Evolutionary conservation across 805 yeast genomes (phyloP), one percentile per base, ranked within the genome.

Genomic region (Starmerella apis): DNA sequence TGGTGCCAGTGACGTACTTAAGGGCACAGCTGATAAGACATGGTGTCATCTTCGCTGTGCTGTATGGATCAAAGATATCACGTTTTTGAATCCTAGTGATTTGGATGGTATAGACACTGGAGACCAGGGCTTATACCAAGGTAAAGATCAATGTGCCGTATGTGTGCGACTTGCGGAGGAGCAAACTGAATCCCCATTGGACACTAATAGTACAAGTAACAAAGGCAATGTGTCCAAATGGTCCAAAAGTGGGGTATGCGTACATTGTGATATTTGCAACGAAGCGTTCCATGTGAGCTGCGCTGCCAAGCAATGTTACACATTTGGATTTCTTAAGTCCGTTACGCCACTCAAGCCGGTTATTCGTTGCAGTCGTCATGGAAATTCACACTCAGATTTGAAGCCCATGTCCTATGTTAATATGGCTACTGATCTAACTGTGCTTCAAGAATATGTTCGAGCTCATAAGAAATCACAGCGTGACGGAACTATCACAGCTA

Each of bases 231-330:
- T 11, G 30, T 8, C 30, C 8, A 9, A 8, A 9, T 27, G 8
- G 35, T 31, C 35, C 7, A 31, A 13, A 8, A 31, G 22, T 16
- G 37, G 55, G 3, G 44, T 43, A 4, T 33, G 41, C 14, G 49
- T 50, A 13, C n/a, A 46, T 18, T 57, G 60, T 43, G 55, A 52
- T 14, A 13, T 44, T 6, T 57, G 60, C 30, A 43, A 31, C 8
- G 39, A 42, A 3, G 13, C 39, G 2, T 50, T 66, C 30, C 85
- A 80, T 63, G 68, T 75, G 1, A 80, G 80, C 0, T 82, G 86
- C 68, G 80, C 80, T 13, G 76, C 74, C 48, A 44, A 46, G 11
- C 10, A 37, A 13, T 46, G 51, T 10, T 57, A 33, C 37, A 18
- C 39, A 3, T 25, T 57, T 20, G 60, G 60, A 1, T 46, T 57